Conservation (phyloP, 2,329 filamentous ascomycete species). For the Spiromastix sp. region DNA sequence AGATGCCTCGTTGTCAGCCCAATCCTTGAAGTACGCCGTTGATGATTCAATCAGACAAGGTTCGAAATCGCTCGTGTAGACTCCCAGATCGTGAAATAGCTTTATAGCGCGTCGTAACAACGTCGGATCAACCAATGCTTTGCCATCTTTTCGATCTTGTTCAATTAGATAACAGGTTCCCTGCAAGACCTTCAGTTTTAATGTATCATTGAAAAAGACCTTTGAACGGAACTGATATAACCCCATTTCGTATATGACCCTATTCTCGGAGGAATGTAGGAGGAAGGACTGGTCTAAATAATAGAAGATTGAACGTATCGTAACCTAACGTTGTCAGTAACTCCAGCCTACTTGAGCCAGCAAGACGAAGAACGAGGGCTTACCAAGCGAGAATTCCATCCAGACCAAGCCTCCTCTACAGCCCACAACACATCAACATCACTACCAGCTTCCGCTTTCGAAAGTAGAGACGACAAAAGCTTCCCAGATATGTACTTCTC, state of each 20-base stretch:
- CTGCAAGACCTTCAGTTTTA: conserved; percentile 47
- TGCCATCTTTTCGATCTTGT: conserved; percentile 52
- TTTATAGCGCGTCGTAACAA: conserved; percentile 66
- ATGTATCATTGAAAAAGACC: conserved; percentile 43
- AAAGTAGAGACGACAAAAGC: conserved; percentile 50
- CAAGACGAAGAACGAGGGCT: conserved; percentile 19
- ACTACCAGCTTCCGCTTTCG: conserved; percentile 42
- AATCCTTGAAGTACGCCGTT: conserved; percentile 55
- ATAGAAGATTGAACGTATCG: conserved; percentile 81
- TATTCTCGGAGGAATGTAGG: conserved; percentile 57
- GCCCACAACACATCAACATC: conserved; percentile 55
- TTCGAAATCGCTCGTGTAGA: conserved; percentile 75
- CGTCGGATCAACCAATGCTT: conserved; percentile 46
- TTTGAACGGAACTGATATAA: conserved; percentile 61
- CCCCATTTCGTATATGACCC: conserved; percentile 71
- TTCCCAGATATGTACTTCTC: conserved; percentile 49
- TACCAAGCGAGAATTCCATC: conserved; percentile 71
- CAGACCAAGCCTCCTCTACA: conserved; percentile 56
- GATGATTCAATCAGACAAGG: conserved; percentile 60
- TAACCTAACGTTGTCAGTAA: conserved; percentile 40
- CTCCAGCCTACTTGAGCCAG: background rate
- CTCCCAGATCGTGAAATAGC: conserved; percentile 74
- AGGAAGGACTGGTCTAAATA: conserved; percentile 88
- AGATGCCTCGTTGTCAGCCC: conserved; percentile 56
- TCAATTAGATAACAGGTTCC: conserved; percentile 70